These are phyloP conservation scores for Leccinum variicolor DNA, from an alignment of 768 basidiomycete genomes.

Conservation along the genomic window DNA sequence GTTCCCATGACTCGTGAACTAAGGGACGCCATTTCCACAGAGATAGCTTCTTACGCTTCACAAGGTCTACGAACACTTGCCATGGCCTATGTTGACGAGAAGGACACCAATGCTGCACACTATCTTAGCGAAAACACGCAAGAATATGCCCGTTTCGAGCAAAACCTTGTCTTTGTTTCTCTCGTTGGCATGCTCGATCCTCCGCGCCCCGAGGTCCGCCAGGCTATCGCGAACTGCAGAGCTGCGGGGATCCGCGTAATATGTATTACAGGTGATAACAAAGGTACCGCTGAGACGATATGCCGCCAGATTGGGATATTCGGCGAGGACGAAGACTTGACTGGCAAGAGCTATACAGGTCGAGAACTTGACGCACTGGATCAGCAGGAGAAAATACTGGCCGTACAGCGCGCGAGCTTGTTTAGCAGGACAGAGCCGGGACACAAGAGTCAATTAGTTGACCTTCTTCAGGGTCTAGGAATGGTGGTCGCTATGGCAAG, in stretches of 20 bases:
- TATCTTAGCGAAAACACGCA: slow-evolving; percentile 76
- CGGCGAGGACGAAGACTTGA: slow-evolving; percentile 77
- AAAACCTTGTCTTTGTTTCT: slow-evolving; percentile 89
- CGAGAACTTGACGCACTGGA: slow-evolving; percentile 82
- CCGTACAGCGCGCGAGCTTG: slow-evolving; percentile 83
- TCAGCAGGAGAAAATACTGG: slow-evolving; percentile 77
- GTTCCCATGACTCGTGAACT: slow-evolving; percentile 65
- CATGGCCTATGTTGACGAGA: slow-evolving; percentile 78
- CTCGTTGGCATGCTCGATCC: slow-evolving; percentile 98
- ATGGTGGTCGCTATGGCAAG: slow-evolving; percentile 93
- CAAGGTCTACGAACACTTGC: slow-evolving; percentile 89
- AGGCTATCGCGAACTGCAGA: slow-evolving; percentile 84
- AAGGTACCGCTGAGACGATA: slow-evolving; percentile 96
- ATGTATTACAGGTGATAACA: slow-evolving; percentile 98
- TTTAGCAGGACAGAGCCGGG: slow-evolving; percentile 94
- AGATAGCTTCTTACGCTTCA: slow-evolving; percentile 70
- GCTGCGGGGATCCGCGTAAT: slow-evolving; percentile 94
- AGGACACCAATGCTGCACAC: slow-evolving; percentile 73
- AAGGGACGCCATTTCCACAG: slow-evolving; percentile 56
- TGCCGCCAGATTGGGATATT: slow-evolving; percentile 97
- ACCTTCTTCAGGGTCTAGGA: slow-evolving; percentile 86
- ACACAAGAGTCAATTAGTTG: slow-evolving; percentile 94
- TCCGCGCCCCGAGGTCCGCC: slow-evolving; percentile 88
- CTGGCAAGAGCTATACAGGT: slow-evolving; percentile 95
- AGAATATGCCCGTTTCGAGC: slow-evolving; percentile 90